Evolutionary conservation across 345 rosid genomes (phyloP), one percentile per base, ranked within the genome.

Genomic region (Noccaea caerulescens): DNA sequence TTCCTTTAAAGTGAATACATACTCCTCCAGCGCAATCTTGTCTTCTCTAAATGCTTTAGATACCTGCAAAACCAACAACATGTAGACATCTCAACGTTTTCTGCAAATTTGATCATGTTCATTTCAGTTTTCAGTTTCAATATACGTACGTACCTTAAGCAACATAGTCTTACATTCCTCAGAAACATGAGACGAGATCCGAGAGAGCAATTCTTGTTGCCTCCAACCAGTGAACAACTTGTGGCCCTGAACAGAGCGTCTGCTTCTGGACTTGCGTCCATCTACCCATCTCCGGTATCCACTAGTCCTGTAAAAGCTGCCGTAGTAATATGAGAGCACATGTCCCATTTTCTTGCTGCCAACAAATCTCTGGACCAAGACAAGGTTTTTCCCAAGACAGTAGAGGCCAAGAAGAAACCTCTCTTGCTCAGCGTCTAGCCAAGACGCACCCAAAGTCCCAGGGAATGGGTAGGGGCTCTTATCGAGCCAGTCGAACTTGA

Each of bases 361-460:
- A 70, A 85, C 85, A 79, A 85, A 85, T 44, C 75, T 82, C 77
- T 85, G 77, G 56, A 87, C 85, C 59, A 58, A 76, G 63, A 66
- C 75, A 70, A 89, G 85, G 75, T 85, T 84, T 54, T 84, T 89
- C 54, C 92, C 96, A 57, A 89, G 84, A 71, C 84, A 80, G 77
- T 85, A 89, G 73, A 89, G 79, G 55, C 87, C 88, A 42, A 89
- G 92, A 62, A 89, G 92, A 76, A 89, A 80, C 79, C 79, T 73
- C 46, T 80, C 78, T 57, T 51, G 68, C 69, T 89, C 90, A 27
- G 66, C 23, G 46, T 58, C 80, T 57, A 33, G 60, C 92, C 90
- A 89, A 55, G 83, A 51, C 52, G 73, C 80, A 44, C 84, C 79
- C 38, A 70, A 16, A 54, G 79, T 76, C 25, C 84, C 90, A 33